A percentile compares a stretch with the other conserved stretches of the same genome.
Evolutionary conservation across 1,284 basidiomycete genomes (phyloP).

Genomic region (Butyriboletus appendiculatus): DNA sequence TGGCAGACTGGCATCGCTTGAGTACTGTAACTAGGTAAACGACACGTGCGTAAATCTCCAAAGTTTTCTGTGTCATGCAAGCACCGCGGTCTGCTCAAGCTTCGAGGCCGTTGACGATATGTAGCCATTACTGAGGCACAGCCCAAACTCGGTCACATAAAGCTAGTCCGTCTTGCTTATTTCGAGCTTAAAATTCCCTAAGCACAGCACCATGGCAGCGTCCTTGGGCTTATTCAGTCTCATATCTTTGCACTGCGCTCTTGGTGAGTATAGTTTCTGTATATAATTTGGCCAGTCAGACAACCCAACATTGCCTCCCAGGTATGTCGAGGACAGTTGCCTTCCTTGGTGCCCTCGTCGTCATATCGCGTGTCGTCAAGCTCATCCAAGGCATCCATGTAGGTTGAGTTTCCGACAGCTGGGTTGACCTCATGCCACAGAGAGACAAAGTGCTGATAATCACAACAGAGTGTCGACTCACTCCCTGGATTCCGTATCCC

Average conservation of each 20-base stretch:
- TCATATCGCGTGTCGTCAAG: neutral
- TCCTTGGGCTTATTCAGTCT: neutral
- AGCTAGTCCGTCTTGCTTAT: neutral
- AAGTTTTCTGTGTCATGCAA: no score
- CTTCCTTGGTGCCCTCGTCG: neutral
- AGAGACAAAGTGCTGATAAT: neutral
- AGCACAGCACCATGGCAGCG: neutral
- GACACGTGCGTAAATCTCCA: no score
- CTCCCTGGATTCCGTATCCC: neutral
- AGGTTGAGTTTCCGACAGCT: neutral
- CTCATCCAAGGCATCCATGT: neutral
- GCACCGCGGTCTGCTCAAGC: no score
- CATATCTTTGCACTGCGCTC: neutral
- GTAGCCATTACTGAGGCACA: no score
- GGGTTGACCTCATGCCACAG: neutral
- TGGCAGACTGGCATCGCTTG: no score
- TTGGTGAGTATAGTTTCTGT: neutral
- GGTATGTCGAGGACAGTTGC: neutral
- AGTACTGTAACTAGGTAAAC: no score
- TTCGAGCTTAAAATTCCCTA: no score
- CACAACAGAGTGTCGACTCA: neutral
- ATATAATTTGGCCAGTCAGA: neutral
- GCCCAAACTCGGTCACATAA: neutral
- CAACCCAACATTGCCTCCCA: neutral
- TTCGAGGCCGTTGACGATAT: no score